Evolutionary conservation across 208 protist genomes (phyloP).

Genomic region (Acanthamoeba triangularis): DNA sequence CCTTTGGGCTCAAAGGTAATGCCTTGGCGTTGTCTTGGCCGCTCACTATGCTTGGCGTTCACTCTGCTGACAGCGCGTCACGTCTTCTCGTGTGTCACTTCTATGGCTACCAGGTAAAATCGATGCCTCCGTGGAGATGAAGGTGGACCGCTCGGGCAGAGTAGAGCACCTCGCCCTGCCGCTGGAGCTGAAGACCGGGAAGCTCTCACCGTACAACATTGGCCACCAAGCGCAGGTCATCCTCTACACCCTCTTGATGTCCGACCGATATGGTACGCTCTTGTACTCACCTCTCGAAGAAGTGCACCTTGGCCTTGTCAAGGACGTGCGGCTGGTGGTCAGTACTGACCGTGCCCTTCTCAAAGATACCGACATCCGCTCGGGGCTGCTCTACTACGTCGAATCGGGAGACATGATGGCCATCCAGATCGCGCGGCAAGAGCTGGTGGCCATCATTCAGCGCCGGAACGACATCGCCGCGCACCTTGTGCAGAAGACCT

Average conservation of each 20-base stretch:
- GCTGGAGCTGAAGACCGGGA: slow-evolving; percentile 86
- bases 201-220: slow-evolving; percentile 46
- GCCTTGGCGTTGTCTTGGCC: too few relatives aligned
- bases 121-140: slow-evolving; percentile 82
- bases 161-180: slow-evolving; percentile 68
- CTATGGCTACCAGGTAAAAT: slow-evolving; percentile 64
- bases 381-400: slow-evolving; percentile 72
- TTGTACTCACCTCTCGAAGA: too few relatives aligned
- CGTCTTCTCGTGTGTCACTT: background rate
- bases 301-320: too few relatives aligned
- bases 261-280: slow-evolving; percentile 81
- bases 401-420: slow-evolving; percentile 36
- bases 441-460: slow-evolving; percentile 45
- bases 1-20: slow-evolving; percentile 87
- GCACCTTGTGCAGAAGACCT: slow-evolving; percentile 50
- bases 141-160: slow-evolving; percentile 27
- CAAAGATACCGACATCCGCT: slow-evolving; percentile 65
- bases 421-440: background rate
- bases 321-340: background rate
- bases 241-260: slow-evolving; percentile 85
- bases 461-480: slow-evolving; percentile 59
- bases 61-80: background rate
- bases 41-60: background rate
- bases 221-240: slow-evolving; percentile 81
- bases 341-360: too few relatives aligned